Base-by-base conservation (phyloP, 305 asterid species). In the Fraxinus albicans region DNA sequence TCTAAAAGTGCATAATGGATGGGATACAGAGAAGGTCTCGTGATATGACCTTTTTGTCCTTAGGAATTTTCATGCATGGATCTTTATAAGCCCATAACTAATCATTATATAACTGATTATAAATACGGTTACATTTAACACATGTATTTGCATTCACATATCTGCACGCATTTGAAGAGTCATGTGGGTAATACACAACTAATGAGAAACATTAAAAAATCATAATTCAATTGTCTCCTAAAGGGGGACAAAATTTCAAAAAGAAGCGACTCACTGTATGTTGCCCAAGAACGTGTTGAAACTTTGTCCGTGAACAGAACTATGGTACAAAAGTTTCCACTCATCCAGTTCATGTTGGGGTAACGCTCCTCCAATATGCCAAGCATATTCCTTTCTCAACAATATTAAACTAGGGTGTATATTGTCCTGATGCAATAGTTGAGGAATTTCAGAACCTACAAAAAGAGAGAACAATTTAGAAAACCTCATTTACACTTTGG, bases 321-420 rank as follows among this genome's bases (percentile, higher is more conserved):
- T 94, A 76, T 96, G 98, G 86, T 93, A 96, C 80, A 92, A 81
- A 83, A 96, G 98, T 83, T 89, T 91, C 99, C 99, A 96, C 82
- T 93, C 97, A 36, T 86, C 89, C 76, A 90, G 88, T 78, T 92
- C 98, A 15, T 80, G 81, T 25, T 86, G 89, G 76, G 94, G 86
- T 80, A 96, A 88, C 63, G 98, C 98, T 77, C 97, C 99, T 47
- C 97, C 95, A 81, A 96, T 91, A 86, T 89, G 92, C 98, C 99
- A 96, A 84, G 98, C 98, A 86, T 92, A 92, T 91, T 91, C 98
- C 85, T 90, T 90, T 87, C 89, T 91, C 81, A 96, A 83, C 91
- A 96, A 84, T 82, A 94, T 83, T 36, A 88, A 87, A 86, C 81
- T 79, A 42, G 89, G 87, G 89, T 93, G 91, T 55, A 89, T 85